Conservation (phyloP, 768 basidiomycete species). For the Pisolithus microcarpus region DNA sequence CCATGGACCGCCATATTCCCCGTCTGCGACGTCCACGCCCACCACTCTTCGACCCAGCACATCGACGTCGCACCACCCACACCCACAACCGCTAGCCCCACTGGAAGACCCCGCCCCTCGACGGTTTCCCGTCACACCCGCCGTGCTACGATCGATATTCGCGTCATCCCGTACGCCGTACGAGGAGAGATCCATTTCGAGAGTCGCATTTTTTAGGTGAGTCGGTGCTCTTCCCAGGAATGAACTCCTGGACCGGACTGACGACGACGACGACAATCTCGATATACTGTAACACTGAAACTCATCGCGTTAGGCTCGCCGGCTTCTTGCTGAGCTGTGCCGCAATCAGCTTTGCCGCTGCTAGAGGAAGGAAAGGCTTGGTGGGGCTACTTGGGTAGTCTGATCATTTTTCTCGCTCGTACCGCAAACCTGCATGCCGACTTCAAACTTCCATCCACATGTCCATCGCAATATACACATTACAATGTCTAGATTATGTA, state of each 20-base stretch:
- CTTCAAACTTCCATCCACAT: too few relatives aligned
- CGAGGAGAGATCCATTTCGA: slow-evolving; percentile 79
- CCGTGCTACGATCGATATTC: slow-evolving; percentile 76
- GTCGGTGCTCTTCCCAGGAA: not conserved
- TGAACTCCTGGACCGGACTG: not conserved
- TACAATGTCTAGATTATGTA: too few relatives aligned
- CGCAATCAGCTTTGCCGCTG: slow-evolving; percentile 68
- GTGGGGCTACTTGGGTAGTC: slow-evolving; percentile 63
- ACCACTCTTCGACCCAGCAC: slow-evolving; percentile 41
- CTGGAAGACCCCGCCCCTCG: slow-evolving; percentile 42
- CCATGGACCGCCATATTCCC: slow-evolving; percentile 24
- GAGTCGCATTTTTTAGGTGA: slow-evolving; percentile 82
- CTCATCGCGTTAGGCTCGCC: slow-evolving; percentile 48
- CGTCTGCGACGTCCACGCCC: slow-evolving; percentile 33
- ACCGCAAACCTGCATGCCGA: too few relatives aligned
- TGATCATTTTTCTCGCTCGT: slow-evolving; percentile 24
- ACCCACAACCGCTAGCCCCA: slow-evolving; percentile 27
- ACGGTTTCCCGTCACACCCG: slow-evolving; percentile 78
- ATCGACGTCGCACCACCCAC: slow-evolving; percentile 9
- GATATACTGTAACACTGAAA: not conserved
- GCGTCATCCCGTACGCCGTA: slow-evolving; percentile 75
- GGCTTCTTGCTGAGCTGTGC: slow-evolving; percentile 80
- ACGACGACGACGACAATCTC: too few relatives aligned
- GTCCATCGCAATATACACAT: too few relatives aligned
- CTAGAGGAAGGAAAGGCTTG: slow-evolving; percentile 55